Evolutionary conservation across 2,329 filamentous ascomycete genomes (phyloP), one percentile per base, ranked within the genome.

Genomic region (Nannizzia gypsea): DNA sequence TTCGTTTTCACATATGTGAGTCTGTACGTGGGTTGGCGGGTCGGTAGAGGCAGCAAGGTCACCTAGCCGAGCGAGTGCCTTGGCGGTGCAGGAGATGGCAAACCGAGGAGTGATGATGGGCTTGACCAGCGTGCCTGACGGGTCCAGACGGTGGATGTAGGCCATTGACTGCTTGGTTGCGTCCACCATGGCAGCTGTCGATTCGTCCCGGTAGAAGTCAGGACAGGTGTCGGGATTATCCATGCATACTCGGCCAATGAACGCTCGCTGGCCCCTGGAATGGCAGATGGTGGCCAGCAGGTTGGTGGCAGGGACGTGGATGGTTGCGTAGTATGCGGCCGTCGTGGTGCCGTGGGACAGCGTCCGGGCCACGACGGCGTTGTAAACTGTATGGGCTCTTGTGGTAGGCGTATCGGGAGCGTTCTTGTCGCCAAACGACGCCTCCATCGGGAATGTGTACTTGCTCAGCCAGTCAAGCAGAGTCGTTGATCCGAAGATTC

Each of bases 201-300:
- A 84, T 60, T 81, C 81, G 70, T 99, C 93, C 22, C 84, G 81
- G 75, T 97, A 97, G 76, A 86, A 88, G 1, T 81, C 80, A 0
- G 91, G 91, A 40, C 84, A 86, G 3, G 87, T 73, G 0, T 75
- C 71, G 0, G 72, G 71, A 31, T 81, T 80, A 71, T 97, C 90
- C 93, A 99, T 97, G 77, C 91, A 96, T n/a, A 95, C 89, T 44
- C 93, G 81, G 34, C 93, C 93, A 44, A 99, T 83, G 64, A 97
- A 88, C 5, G 93, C 93, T 58, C 93, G 81, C 74, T 99, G 93
- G 50, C 93, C 93, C 26, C 83, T 77, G 0, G 76, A 70, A n/a
- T 89, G 79, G 68, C 92, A 96, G 17, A 96, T 82, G 64, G 89
- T 84, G 0, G 91, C 88, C 4, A 99, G 85, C 6, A 96, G 81